Evolutionary conservation across 2,329 filamentous ascomycete species (phyloP), one percentile per base, ranked within the genome.

Genomic region (Leptographium flavum): DNA sequence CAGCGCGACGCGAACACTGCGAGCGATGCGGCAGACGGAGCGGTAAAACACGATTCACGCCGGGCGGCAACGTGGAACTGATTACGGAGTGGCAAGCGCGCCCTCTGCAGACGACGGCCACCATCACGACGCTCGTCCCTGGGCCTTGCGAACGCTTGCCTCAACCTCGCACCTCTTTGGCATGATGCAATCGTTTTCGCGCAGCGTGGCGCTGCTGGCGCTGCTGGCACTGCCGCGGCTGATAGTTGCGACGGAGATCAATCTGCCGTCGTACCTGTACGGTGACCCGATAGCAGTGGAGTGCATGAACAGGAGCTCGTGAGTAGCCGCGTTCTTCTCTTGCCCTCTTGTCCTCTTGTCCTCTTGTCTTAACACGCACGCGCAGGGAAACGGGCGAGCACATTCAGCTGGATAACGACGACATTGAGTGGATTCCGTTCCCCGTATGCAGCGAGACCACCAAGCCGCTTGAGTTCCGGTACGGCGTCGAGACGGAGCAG

Each of bases 391-490:
- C 84, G 9, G 87, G 87, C 60, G 87, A 94, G 63, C 87, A 94
- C 69, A 81, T 95, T 57, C 82, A 86, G 58, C 79, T 93, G 60
- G 71, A 73, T 31, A 71, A 80, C 52, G 81, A 92, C 57, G 82
- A 93, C 61, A 77, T 95, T 46, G 75, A 94, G 72, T 96, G 92
- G 72, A 80, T 92, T 38, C 87, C 90, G 33, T 96, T 96, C 63
- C 85, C 85, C 22, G 71, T 73, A 30, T 96, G 92, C 74, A 84
- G 87, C 63, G 92, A 96, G 64, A 96, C 92, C 13, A 71, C 71
- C 37, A 73, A 76, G 42, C 81, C 88, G 0, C 79, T 98, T 55
- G 79, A 92, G 56, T 81, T 98, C 60, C 74, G 77, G 61, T 96
- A 94, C 67, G 88, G 88, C 60, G 65, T 83, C 53, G 85, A 90